A percentile compares a stretch with the other conserved stretches of the same genome.
Conservation (phyloP, 1,284 basidiomycete species). For the Afroboletus lepidellus region DNA sequence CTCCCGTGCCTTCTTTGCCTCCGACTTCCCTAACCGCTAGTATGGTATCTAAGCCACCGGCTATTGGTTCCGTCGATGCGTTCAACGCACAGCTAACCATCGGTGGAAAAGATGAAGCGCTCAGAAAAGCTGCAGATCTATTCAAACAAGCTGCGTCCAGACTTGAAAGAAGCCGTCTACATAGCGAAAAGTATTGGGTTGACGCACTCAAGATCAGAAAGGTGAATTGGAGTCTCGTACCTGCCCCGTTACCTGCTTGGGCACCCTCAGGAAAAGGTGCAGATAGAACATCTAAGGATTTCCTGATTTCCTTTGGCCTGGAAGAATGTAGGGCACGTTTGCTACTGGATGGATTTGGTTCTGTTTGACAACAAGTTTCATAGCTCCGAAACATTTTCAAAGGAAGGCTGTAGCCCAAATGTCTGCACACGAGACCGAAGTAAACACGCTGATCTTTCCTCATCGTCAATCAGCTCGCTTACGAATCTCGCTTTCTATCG, state of each 20-base stretch:
- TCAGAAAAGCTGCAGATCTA: slow-evolving; percentile 66
- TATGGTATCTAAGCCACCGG: slow-evolving; percentile 58
- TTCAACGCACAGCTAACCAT: slow-evolving; percentile 73
- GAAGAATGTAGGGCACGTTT: slow-evolving; percentile 64
- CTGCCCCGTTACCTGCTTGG: slow-evolving; percentile 70
- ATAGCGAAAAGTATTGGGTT: slow-evolving; percentile 72
- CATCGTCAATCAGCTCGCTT: slow-evolving; percentile 58
- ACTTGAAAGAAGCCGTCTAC: slow-evolving; percentile 59
- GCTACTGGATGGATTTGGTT: background rate
- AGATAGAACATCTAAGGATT: slow-evolving; percentile 76
- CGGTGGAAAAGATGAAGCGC: slow-evolving; percentile 74
- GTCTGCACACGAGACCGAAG: slow-evolving; percentile 45
- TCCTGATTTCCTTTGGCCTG: slow-evolving; percentile 71
- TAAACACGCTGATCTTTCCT: slow-evolving; percentile 57
- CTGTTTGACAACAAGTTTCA: slow-evolving; percentile 7
- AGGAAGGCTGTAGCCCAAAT: slow-evolving; percentile 68
- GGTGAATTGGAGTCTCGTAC: slow-evolving; percentile 74
- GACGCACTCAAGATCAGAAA: slow-evolving; percentile 72
- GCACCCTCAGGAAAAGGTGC: slow-evolving; percentile 67
- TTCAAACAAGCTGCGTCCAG: slow-evolving; percentile 67
- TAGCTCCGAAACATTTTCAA: slow-evolving; percentile 62
- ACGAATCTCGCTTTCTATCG: slow-evolving; percentile 50
- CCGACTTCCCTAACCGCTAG: slow-evolving; percentile 56
- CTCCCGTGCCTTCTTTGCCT: slow-evolving; percentile 22
- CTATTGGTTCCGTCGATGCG: slow-evolving; percentile 66